phyloP scores from a whole-genome alignment of 169 alveolate species.

The Perkinsus olseni region DNA sequence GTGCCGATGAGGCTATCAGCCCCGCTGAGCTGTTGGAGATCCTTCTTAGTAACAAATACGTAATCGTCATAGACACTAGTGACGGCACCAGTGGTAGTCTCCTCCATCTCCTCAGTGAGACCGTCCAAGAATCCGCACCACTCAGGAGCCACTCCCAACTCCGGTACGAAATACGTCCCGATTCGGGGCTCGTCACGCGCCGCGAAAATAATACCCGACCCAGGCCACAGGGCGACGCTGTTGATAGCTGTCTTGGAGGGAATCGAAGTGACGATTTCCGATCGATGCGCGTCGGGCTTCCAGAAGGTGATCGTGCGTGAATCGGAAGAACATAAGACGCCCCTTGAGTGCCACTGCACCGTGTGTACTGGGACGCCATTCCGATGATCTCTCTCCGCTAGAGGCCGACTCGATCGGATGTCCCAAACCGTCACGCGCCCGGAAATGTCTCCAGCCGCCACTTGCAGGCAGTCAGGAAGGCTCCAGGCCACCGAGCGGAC shows the following conservation, averaged over 20 bases:
- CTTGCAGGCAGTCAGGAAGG: neutral
- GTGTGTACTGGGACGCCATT: slow-evolving; percentile 28
- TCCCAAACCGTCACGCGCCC: slow-evolving; percentile 29
- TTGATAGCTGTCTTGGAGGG: neutral
- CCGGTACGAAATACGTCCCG: slow-evolving; percentile 72
- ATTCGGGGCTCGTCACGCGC: slow-evolving; percentile 71
- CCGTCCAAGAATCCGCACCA: slow-evolving; percentile 81
- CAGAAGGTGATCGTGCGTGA: neutral
- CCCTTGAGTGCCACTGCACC: slow-evolving; percentile 34
- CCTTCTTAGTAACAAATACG: slow-evolving; percentile 71
- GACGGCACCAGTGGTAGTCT: slow-evolving; percentile 27
- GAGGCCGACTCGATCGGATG: slow-evolving; percentile 28
- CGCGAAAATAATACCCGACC: slow-evolving; percentile 69
- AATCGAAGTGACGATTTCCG: neutral
- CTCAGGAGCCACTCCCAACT: slow-evolving; percentile 79
- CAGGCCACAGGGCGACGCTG: slow-evolving; percentile 30
- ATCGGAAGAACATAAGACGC: slow-evolving; percentile 13
- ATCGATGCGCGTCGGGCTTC: neutral
- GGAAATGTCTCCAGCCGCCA: neutral
- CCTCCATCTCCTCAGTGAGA: slow-evolving; percentile 82
- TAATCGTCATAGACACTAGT: slow-evolving; percentile 70
- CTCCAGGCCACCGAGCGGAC: neutral
- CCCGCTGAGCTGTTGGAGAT: slow-evolving; percentile 60
- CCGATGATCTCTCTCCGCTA: slow-evolving; percentile 23
- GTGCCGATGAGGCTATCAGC: slow-evolving; percentile 74